Evolutionary conservation across 805 yeast genomes (phyloP), one percentile per base, ranked within the genome.

Genomic region (Hagleromyces aurorensis): DNA sequence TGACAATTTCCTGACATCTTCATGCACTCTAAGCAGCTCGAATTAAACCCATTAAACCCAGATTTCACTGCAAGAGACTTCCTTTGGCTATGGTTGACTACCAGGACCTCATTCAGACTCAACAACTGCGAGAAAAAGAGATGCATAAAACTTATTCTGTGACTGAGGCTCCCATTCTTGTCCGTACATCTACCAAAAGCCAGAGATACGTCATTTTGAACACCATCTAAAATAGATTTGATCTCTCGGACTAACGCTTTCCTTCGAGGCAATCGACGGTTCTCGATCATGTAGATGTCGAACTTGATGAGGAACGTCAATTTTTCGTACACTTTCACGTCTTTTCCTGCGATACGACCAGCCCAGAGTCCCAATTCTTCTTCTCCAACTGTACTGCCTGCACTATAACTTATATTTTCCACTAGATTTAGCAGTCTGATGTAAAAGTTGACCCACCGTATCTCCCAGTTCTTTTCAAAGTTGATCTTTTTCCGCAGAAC

Each of bases 391-490:
- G 25, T 26, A n/a, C n/a, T n/a, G n/a, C n/a, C n/a, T n/a, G n/a
- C n/a, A n/a, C n/a, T n/a, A 10, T 13, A 22, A 4, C 21, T 22
- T 4, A 32, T 34, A 5, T 23, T 28, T 17, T 34, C 41, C 12
- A 43, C 35, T 16, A 43, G 19, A 22, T 40, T 41, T 26, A 38
- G 33, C 14, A 43, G 23, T 14, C 42, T 37, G 21, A 43, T 33
- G 19, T 43, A 43, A 29, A 43, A 43, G 16, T 43, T 43, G 11
- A 38, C 43, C 44, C 44, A 40, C 21, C 36, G 40, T 7, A 43
- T 38, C 23, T 43, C 47, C 47, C 47, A 43, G 16, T 43, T 43
- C 20, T 38, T 40, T n/a, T 43, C 47, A 19, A 43, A 36, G 27
- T 43, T 40, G 13, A 43, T 37, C 29, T 43, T 43, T 14, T 43